These are phyloP conservation scores for Lasiosphaeris hirsuta DNA, from an alignment of 495 filamentous ascomycete species.

Conservation along the genomic window DNA sequence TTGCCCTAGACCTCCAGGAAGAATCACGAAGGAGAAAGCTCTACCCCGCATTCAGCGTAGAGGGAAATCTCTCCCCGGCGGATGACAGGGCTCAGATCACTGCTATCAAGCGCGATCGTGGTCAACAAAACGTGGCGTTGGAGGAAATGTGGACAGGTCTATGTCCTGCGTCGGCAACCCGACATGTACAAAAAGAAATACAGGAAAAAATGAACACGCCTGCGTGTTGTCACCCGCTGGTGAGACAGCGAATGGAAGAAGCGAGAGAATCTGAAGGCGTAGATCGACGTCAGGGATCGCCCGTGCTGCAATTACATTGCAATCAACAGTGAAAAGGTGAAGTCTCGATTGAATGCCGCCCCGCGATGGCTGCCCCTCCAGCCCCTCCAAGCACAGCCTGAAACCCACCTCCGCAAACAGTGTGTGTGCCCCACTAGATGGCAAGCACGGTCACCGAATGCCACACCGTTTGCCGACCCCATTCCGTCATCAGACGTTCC, in stretches of 20 bases:
- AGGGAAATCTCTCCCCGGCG: constrained; percentile 19
- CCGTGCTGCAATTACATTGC: background rate
- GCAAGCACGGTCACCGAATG: constrained; percentile 4
- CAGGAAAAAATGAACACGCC: too few relatives aligned
- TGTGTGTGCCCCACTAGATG: background rate
- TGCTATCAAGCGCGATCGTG: constrained; percentile 10
- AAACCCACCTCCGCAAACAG: constrained; percentile 7
- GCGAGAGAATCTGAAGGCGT: background rate
- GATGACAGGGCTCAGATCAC: constrained; percentile 16
- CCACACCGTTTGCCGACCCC: constrained; percentile 20
- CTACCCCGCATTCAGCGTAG: constrained; percentile 20
- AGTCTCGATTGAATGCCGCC: background rate
- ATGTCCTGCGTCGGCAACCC: too few relatives aligned
- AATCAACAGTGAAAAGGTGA: too few relatives aligned
- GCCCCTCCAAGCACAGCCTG: constrained; percentile 10
- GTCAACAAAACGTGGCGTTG: background rate
- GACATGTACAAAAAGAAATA: too few relatives aligned
- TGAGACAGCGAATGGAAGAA: constrained; percentile 12
- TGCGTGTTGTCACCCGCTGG: background rate
- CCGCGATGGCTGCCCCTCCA: background rate
- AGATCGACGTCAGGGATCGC: background rate
- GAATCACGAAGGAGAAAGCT: constrained; percentile 4
- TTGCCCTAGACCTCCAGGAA: background rate
- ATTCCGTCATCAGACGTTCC: constrained; percentile 24
- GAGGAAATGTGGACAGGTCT: too few relatives aligned